Percentiles rank a stretch among this genome's conserved stretches.
Conservation (phyloP, 208 protist genomes). For the Wallacemonas sp. region DNA sequence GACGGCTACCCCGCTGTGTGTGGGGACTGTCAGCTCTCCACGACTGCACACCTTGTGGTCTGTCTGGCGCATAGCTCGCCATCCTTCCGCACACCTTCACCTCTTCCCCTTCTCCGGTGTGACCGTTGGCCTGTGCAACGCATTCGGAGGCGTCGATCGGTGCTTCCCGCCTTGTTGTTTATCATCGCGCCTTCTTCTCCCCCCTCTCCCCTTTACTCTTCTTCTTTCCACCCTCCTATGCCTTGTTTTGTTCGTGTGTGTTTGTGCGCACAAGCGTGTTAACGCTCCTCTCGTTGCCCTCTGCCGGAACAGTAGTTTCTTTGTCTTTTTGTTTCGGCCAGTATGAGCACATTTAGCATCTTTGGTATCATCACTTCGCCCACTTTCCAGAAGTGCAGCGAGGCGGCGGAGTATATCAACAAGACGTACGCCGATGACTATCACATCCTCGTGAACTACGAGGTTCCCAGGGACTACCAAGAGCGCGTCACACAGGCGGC, state of each 20-base stretch:
- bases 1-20: too few species aligned
- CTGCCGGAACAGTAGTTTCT: background rate
- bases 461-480: constrained; percentile 67
- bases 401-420: constrained; percentile 70
- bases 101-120: too few species aligned
- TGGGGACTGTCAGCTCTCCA: too few species aligned
- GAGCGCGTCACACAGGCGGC: constrained; percentile 15
- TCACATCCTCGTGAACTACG: constrained; percentile 45
- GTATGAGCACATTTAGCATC: constrained; percentile 37
- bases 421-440: constrained; percentile 45
- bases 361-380: constrained; percentile 57
- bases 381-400: constrained; percentile 69
- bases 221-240: background rate
- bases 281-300: too few species aligned
- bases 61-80: too few species aligned
- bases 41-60: too few species aligned
- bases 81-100: too few species aligned
- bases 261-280: too few species aligned
- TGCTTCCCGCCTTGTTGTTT: too few species aligned
- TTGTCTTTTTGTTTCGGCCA: background rate
- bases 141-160: too few species aligned
- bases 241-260: background rate
- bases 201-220: background rate
- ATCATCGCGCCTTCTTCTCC: too few species aligned
- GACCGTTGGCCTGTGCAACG: too few species aligned